Conservation (phyloP, 2,329 filamentous ascomycete species). For the Monosporascus cannonballus region DNA sequence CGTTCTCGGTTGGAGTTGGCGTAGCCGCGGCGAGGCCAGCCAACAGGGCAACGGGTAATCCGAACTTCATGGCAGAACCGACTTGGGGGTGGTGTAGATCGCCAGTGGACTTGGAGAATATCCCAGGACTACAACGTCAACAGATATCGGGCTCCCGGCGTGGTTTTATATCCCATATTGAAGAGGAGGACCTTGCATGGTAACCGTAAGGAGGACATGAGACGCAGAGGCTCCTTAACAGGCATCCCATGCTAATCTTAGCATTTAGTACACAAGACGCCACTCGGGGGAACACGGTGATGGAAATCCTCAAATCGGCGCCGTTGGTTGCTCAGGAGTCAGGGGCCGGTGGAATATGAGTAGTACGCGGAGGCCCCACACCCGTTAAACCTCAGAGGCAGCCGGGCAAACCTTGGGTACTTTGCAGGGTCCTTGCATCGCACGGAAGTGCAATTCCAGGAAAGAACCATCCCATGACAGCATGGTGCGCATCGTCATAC, state of each 20-base stretch:
- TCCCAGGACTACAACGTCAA: too few relatives aligned
- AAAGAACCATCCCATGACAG: too few relatives aligned
- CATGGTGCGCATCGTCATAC: too few relatives aligned
- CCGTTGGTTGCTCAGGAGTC: not conserved
- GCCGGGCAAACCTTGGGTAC: not conserved
- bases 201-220: too few relatives aligned
- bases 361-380: not conserved
- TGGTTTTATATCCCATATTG: too few relatives aligned
- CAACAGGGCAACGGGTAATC: conserved; percentile 9
- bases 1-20: conserved; percentile 23
- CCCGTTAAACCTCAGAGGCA: not conserved
- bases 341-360: not conserved
- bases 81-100: too few relatives aligned
- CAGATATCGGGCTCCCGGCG: too few relatives aligned
- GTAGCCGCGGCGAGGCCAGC: conserved; percentile 24
- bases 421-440: too few relatives aligned
- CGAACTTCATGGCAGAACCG: conserved; percentile 6
- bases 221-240: too few relatives aligned
- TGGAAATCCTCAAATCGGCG: conserved; percentile 2
- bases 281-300: not conserved
- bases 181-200: too few relatives aligned
- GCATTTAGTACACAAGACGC: not conserved
- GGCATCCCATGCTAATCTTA: not conserved
- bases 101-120: too few relatives aligned
- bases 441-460: not conserved